Base-by-base conservation (phyloP, 108 stramenopile species). In the Pseudonitzschia pungens region DNA sequence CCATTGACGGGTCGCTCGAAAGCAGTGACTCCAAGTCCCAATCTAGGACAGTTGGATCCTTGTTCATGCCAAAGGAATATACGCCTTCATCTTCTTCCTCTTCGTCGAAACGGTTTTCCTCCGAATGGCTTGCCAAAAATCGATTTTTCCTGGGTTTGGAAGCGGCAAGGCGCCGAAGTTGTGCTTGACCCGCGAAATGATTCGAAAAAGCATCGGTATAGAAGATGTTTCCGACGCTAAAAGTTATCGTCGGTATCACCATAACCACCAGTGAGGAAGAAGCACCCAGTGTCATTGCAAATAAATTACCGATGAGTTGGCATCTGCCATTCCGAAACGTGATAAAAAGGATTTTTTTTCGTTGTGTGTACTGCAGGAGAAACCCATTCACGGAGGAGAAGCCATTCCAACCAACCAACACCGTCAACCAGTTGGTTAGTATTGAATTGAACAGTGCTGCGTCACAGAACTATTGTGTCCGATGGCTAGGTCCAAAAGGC, bases 1-100 rank as follows among this genome's bases (percentile, higher is more conserved):
- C 60, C 60, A 40, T 62, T 12, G 60, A 33, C 4, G 60, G 60
- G 29, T 62, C 60, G n/a, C 33, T 40, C 32, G 60, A 62, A 15
- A 62, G 60, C n/a, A 62, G 36, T 21, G 33, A 10, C 29, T 33
- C 7, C 10, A 40, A 28, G 20, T 62, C 33, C 60, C 60, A 62
- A 33, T 62, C 60, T 28, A 62, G 29, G 4, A 62, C 26, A 2
- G 24, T 22, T 2, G 24, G 54, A 10, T 55, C 24, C 9, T 22
- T 24, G 20, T 10, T 55, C 54, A 24, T 55, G 29, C 31, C 60
- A 15, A 32, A n/a, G 15, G 0, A 62, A 40, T 18, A 33, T 7
- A 31, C 33, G 4, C 15, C 60, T n/a, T 40, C 60, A 29, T 62
- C 33, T n/a, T 62, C 60, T 24, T 62, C 60, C 28, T 55, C 24